Base-by-base conservation (phyloP, 176 grass and related monocot species). In the Aegilops longissima region DNA sequence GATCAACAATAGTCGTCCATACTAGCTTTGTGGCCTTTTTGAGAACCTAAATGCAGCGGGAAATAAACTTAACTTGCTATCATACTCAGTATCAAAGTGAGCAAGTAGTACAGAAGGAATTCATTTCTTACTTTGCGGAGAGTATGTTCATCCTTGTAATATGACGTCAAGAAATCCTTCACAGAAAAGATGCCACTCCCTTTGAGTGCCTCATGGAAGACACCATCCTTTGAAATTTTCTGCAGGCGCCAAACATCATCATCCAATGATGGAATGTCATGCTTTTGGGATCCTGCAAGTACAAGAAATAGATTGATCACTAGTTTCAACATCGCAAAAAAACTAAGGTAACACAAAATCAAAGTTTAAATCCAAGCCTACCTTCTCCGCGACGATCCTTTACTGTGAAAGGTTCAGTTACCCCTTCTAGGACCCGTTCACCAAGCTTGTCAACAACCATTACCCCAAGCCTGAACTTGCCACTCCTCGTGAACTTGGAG, bases 361-460 rank as follows among this genome's bases (percentile, higher is more conserved):
- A 74, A 74, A 25, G 2, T 4, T 9, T 9, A 18, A 75, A 75
- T 30, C 42, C 45, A 75, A 5, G 42, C 13, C 27, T 85, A 94
- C 92, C 73, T 92, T 94, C 90, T 56, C 86, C 87, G 5, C 87
- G 92, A 2, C 77, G 87, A 31, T 94, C 92, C 31, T 87, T 84
- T 25, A 92, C 92, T 42, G 20, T 73, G 33, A 92, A 94, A 82
- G 90, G 64, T 69, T 83, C 81, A 5, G 84, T 90, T 66, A 89
- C 75, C 44, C 79, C 92, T 87, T 91, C 87, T 12, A 80, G 78
- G 5, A 92, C 31, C 59, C 78, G 73, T 14, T 85, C 77, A 21
- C 77, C 80, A 21, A 78, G 47, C 66, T 79, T 21, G 0, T 79
- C 80, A 61, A 33, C 27, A 87, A 80, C 29, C 80, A 24, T 92